phyloP scores from a whole-genome alignment of 225 moss, liverwort and hornwort genomes.

The Physcomitrellopsis africana region DNA sequence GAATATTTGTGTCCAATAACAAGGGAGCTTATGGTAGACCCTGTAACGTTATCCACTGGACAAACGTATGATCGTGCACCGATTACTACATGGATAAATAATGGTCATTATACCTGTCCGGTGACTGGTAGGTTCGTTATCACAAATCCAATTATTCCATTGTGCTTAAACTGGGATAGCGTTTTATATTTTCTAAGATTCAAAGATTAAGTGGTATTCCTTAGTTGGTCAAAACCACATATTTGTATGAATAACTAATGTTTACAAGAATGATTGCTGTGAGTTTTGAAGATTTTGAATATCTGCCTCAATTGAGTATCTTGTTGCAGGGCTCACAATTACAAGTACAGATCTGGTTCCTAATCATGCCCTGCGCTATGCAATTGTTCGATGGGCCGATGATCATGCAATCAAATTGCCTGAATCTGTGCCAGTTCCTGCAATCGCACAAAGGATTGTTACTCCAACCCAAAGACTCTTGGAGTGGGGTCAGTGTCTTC shows the following conservation, averaged over 20 bases:
- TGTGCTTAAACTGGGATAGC: not conserved
- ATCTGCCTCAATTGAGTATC: conserved; percentile 38
- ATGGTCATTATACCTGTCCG: conserved; percentile 58
- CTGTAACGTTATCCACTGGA: conserved; percentile 54
- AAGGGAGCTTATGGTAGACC: conserved; percentile 61
- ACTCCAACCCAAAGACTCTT: conserved; percentile 41
- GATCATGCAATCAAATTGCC: conserved; percentile 53
- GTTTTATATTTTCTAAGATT: not conserved
- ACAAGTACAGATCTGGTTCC: conserved; percentile 64
- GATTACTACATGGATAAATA: conserved; percentile 59
- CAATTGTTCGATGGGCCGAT: conserved; percentile 64
- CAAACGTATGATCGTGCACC: conserved; percentile 60
- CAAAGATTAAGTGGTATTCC: too few relatives aligned
- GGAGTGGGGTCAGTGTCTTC: conserved; percentile 55
- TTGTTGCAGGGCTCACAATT: conserved; percentile 48
- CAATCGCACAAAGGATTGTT: conserved; percentile 34
- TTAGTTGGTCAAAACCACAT: too few relatives aligned
- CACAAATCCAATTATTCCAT: conserved; percentile 13
- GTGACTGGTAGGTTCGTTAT: conserved; percentile 46
- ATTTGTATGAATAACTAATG: not conserved
- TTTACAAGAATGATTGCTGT: not conserved
- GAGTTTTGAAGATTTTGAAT: conserved; percentile 24
- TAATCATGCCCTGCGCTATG: conserved; percentile 67
- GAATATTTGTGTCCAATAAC: conserved; percentile 64
- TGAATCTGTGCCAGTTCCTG: conserved; percentile 32